Base-by-base conservation (phyloP, 179 eudicot genomes). In the Amaranthus tricolor region DNA sequence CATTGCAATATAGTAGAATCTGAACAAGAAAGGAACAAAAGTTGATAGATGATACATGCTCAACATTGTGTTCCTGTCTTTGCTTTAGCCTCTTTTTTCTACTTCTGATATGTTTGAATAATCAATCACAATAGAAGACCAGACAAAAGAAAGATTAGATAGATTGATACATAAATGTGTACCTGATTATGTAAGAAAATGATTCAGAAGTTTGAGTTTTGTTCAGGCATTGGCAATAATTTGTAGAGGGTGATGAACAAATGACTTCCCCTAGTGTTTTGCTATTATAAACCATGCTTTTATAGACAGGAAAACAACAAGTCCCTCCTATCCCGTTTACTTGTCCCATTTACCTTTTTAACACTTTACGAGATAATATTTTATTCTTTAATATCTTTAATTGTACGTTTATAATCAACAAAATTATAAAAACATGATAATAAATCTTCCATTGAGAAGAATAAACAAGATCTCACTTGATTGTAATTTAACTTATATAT, bases 1-100 rank as follows among this genome's bases (percentile, higher is more conserved):
- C 70, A 81, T 59, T 48, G 84, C 84, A 70, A 81, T 77, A 51
- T 69, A 70, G 57, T 81, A 81, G 55, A 81, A 70, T 73, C 76
- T 77, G 64, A 74, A 77, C 66, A 81, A 58, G 21, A 81, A 10
- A 7, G 84, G 78, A n/a, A 81, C 75, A 55, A 81, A 50, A 51
- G 48, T 58, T 70, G 84, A 77, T 14, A 81, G 43, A 74, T 81
- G 70, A 78, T 63, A 81, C 57, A 74, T 20, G 70, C 79, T 81
- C 7, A 81, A 74, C 84, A 81, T 81, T 7, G 49, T 73, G 45
- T 6, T 24, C 24, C 24, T 5, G 48, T 43, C 62, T n/a, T 62
- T 63, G 40, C 3, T 53, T 31, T 57, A 9, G 52, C 44, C 66
- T 50, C 60, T 40, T 63, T 74, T n/a, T 0, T 5, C 31, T 15